A percentile compares a stretch with the other conserved stretches of the same genome.
phyloP scores from a whole-genome alignment of 2,329 filamentous ascomycete genomes.

The Coniochaeta sp. region DNA sequence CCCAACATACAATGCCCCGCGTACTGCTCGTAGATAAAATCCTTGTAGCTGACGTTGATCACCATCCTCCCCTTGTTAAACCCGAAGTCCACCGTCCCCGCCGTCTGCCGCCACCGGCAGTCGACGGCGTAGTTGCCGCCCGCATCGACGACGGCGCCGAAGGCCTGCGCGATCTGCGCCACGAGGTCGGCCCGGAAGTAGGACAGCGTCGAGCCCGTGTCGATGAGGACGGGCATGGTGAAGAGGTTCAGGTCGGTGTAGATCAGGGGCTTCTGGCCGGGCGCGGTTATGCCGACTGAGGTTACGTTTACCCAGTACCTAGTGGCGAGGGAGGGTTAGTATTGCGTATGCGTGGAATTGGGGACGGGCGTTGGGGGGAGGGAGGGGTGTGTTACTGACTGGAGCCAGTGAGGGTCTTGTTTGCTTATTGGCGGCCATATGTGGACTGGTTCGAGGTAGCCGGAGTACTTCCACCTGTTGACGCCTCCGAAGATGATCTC shows the following conservation, averaged over 20 bases:
- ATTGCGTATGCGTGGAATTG: neutral
- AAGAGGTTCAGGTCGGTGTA: conserved; percentile 21
- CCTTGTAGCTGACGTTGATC: conserved; percentile 35
- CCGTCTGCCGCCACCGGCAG: conserved; percentile 29
- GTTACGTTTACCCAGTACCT: conserved; percentile 31
- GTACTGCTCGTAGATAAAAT: conserved; percentile 32
- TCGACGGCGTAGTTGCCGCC: conserved; percentile 20
- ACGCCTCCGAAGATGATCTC: conserved; percentile 39
- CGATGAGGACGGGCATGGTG: conserved; percentile 43
- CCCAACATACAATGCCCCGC: conserved; percentile 25
- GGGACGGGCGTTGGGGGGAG: neutral
- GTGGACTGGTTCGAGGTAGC: conserved; percentile 14
- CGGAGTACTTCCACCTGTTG: conserved; percentile 33
- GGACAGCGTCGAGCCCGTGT: conserved; percentile 57
- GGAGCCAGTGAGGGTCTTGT: conserved; percentile 23
- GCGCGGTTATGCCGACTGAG: conserved; percentile 24
- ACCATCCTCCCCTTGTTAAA: conserved; percentile 33
- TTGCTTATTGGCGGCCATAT: conserved; percentile 27
- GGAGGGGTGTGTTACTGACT: conserved; percentile 19
- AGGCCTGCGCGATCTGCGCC: conserved; percentile 26
- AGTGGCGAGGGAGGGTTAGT: neutral
- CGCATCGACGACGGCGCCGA: conserved; percentile 22
- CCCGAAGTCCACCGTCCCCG: conserved; percentile 35
- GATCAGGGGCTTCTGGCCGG: conserved; percentile 15
- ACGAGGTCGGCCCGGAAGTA: conserved; percentile 53